A percentile compares a stretch with the other conserved stretches of the same genome.
phyloP scores from a whole-genome alignment of 495 filamentous ascomycete species.

The Margaritispora aquatica region DNA sequence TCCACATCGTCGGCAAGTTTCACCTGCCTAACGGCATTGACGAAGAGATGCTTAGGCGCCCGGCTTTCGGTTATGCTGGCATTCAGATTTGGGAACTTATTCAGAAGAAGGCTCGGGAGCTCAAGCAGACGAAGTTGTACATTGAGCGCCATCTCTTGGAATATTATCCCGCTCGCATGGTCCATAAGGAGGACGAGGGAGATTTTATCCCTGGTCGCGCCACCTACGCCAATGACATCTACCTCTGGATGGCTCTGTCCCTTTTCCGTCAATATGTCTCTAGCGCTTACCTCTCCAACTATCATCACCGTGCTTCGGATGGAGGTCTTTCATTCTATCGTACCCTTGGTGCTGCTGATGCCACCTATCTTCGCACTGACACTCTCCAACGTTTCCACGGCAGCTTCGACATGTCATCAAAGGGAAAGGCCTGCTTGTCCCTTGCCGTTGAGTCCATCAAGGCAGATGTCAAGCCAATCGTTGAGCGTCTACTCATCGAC shows the following conservation, averaged over 20 bases:
- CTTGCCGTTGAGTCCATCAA: constrained; percentile 9
- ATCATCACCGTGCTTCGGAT: constrained; percentile 22
- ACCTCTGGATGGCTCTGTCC: constrained; percentile 29
- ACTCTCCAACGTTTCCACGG: constrained; percentile 18
- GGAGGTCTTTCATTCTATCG: constrained; percentile 31
- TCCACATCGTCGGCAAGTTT: constrained; percentile 41
- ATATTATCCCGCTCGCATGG: constrained; percentile 18
- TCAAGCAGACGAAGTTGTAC: constrained; percentile 23
- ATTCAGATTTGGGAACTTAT: constrained; percentile 7
- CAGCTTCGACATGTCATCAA: constrained; percentile 20
- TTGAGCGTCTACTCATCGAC: constrained; percentile 4
- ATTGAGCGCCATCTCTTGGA: constrained; percentile 25
- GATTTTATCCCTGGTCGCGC: constrained; percentile 9
- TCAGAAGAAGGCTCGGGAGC: constrained; percentile 18
- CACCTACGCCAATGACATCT: constrained; percentile 27
- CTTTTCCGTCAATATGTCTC: constrained; percentile 29
- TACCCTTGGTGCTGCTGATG: constrained; percentile 20
- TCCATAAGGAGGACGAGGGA: neutral
- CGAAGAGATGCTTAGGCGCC: constrained; percentile 3
- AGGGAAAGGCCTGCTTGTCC: constrained; percentile 3
- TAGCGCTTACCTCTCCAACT: constrained; percentile 13
- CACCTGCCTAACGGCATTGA: constrained; percentile 17
- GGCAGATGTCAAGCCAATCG: constrained; percentile 1
- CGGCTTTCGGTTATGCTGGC: neutral
- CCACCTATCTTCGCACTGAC: constrained; percentile 20